Base-by-base conservation (phyloP, 805 yeast species). In the Sporopachydermia lactativora region DNA sequence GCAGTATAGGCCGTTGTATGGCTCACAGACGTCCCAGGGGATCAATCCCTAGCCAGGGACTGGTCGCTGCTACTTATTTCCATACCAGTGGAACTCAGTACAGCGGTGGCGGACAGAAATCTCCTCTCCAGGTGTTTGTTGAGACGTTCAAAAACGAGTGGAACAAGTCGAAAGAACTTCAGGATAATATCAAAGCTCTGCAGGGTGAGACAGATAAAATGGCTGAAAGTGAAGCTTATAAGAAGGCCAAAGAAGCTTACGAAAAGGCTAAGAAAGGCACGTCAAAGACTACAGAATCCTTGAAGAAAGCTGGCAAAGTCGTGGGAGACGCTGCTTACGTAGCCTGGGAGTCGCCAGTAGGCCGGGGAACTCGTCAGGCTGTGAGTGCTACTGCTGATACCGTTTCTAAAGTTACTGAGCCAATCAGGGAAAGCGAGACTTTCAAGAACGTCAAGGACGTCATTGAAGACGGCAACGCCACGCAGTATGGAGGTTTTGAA, bases 291-390 rank as follows among this genome's bases (percentile, higher is more conserved):
- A 77, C 81, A 11, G 74, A 81, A 56, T 80, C 85, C 36, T 73
- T 84, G 42, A 73, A 75, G 52, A 82, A 81, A 61, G 92, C 97
- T 3, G 96, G 96, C n/a, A 84, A 81, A 52, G 89, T 77, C 34
- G 85, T 92, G 28, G 97, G 96, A 41, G 79, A 72, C 43, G 94
- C 77, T 37, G 97, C 96, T 3, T 67, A 72, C 34, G 80, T 78
- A 44, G 96, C 96, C 1, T 92, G 98, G 98, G 96, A 92, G 45
- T 85, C 96, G 1, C 83, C 92, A 17, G 82, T 89, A 36, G 92
- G 95, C 45, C 77, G 79, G 57, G 81, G 79, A 39, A 88, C 95
- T n/a, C 73, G 97, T 53, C 69, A 75, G 36, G 85, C 86, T 0
- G 89, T 85, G n/a, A 71, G 70, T 43, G 71, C 73, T 40, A 77